phyloP scores from a whole-genome alignment of 2,329 filamentous ascomycete genomes.

The Fusarium sulawesiense region DNA sequence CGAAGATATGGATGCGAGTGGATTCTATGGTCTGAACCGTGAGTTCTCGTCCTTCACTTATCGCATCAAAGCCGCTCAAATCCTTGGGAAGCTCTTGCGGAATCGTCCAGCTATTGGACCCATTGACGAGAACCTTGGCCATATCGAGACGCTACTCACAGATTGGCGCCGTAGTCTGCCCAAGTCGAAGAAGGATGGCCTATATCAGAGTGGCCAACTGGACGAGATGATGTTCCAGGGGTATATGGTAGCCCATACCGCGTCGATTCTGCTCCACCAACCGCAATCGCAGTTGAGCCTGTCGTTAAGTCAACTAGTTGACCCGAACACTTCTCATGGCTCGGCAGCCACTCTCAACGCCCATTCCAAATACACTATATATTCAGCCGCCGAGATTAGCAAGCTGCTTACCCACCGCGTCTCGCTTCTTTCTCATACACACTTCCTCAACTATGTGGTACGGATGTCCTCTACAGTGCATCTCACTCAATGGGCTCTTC shows the following conservation, averaged over 20 bases:
- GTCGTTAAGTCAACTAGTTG: slow-evolving; percentile 67
- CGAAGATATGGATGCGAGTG: slow-evolving; percentile 78
- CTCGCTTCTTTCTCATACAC: slow-evolving; percentile 77
- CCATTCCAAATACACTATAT: slow-evolving; percentile 84
- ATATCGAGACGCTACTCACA: slow-evolving; percentile 65
- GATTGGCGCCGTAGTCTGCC: slow-evolving; percentile 88
- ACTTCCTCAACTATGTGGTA: slow-evolving; percentile 85
- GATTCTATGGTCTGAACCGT: slow-evolving; percentile 77
- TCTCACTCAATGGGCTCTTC: slow-evolving; percentile 79
- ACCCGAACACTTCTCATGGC: slow-evolving; percentile 73
- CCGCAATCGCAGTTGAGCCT: slow-evolving; percentile 80
- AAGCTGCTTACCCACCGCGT: slow-evolving; percentile 79
- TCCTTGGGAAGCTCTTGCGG: slow-evolving; percentile 80
- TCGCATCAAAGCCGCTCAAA: slow-evolving; percentile 82
- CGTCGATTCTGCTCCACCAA: slow-evolving; percentile 81
- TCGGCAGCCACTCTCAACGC: slow-evolving; percentile 65
- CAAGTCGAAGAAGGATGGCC: slow-evolving; percentile 73
- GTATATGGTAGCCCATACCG: slow-evolving; percentile 78
- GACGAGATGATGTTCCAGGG: slow-evolving; percentile 95
- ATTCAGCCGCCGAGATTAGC: slow-evolving; percentile 81
- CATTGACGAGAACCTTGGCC: slow-evolving; percentile 63
- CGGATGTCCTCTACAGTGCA: slow-evolving; percentile 85
- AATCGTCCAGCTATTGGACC: slow-evolving; percentile 63
- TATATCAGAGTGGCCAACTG: slow-evolving; percentile 75
- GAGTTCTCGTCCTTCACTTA: slow-evolving; percentile 88